These are phyloP conservation scores for Farysia itapuensis DNA, from an alignment of 1,284 basidiomycete species.

Conservation along the genomic window DNA sequence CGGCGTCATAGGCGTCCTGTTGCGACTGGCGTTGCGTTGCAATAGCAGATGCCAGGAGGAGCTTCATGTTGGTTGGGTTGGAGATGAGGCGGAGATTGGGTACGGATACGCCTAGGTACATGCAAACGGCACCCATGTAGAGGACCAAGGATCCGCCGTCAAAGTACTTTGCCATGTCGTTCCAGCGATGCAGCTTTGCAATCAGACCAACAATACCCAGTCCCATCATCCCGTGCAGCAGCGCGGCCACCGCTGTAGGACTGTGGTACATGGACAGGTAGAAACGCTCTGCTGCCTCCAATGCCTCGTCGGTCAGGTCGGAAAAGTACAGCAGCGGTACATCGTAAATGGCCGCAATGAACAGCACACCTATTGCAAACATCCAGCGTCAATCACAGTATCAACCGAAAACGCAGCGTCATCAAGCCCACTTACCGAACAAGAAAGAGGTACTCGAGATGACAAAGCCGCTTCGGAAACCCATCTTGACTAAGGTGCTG, in stretches of 20 bases:
- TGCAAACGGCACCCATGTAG: slow-evolving; percentile 51
- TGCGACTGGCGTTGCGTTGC: slow-evolving; percentile 37
- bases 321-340: slow-evolving; percentile 53
- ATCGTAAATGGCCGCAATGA: slow-evolving; percentile 54
- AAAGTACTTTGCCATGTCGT: slow-evolving; percentile 57
- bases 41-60: slow-evolving; percentile 39
- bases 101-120: slow-evolving; percentile 51
- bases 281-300: slow-evolving; percentile 49
- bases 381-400: not conserved
- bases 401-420: not conserved
- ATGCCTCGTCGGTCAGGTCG: slow-evolving; percentile 3
- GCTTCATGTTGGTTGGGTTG: slow-evolving; percentile 44
- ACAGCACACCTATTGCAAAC: slow-evolving; percentile 44
- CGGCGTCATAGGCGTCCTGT: slow-evolving; percentile 27
- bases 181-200: slow-evolving; percentile 57
- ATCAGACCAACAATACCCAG: slow-evolving; percentile 52
- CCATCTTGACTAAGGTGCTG: slow-evolving; percentile 44
- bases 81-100: slow-evolving; percentile 54
- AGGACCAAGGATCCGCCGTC: slow-evolving; percentile 52
- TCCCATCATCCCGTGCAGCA: slow-evolving; percentile 55
- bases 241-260: slow-evolving; percentile 46
- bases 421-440: slow-evolving; percentile 29
- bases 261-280: slow-evolving; percentile 51
- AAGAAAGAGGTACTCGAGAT: slow-evolving; percentile 53
- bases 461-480: slow-evolving; percentile 57